Conservation (phyloP, 495 filamentous ascomycete genomes). For the Penicillium simplicissimum region DNA sequence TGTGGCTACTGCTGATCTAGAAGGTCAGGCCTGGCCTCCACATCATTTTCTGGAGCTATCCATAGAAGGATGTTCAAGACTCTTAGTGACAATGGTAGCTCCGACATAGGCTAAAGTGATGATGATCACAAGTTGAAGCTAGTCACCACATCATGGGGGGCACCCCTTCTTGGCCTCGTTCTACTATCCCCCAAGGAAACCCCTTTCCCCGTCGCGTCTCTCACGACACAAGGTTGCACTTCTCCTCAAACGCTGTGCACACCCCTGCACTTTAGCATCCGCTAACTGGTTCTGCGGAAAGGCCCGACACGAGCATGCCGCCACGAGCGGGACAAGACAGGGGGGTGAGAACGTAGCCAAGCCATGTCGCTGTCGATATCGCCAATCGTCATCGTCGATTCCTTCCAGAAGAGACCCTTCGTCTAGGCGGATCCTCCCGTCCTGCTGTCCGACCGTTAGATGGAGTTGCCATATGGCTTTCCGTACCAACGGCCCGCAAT, state of each 20-base stretch:
- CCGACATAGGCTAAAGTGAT: not conserved
- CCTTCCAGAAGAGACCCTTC: not conserved
- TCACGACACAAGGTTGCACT: not conserved
- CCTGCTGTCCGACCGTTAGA: slow-evolving; percentile 20
- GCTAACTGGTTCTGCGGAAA: slow-evolving; percentile 6
- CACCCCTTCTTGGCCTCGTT: not conserved
- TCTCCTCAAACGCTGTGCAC: not conserved
- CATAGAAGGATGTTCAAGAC: not conserved
- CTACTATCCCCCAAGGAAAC: not conserved
- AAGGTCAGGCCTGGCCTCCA: not conserved
- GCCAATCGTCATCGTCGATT: slow-evolving; percentile 11
- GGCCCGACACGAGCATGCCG: slow-evolving; percentile 3
- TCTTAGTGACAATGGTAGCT: not conserved
- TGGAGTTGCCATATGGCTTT: slow-evolving; percentile 16
- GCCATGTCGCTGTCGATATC: not conserved
- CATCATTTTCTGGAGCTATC: not conserved
- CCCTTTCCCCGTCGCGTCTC: not conserved
- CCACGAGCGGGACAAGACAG: not conserved
- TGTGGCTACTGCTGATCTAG: not conserved
- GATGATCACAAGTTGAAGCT: not conserved
- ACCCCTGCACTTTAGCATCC: not conserved
- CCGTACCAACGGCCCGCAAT: slow-evolving; percentile 21
- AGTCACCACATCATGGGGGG: too few relatives aligned
- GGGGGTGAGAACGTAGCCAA: not conserved
- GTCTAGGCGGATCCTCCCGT: slow-evolving; percentile 25